Percentiles rank a stretch among this genome's conserved stretches.
Evolutionary conservation across 2,329 filamentous ascomycete species (phyloP).

Genomic region (Colletotrichum falcatum): DNA sequence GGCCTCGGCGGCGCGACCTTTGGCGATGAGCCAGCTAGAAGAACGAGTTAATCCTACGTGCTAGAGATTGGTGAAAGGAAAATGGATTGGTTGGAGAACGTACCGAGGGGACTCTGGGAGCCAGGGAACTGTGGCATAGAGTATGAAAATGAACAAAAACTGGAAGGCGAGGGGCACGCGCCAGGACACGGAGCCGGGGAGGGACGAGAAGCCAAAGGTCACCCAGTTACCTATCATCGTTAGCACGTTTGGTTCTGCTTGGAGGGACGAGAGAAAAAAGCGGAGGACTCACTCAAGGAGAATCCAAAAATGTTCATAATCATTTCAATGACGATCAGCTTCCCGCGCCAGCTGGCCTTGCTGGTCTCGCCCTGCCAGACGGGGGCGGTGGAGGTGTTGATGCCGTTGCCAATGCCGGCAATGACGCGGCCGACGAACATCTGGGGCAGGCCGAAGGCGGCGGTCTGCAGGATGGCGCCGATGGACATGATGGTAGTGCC

Average conservation of each 20-base stretch:
- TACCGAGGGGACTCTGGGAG: constrained; percentile 50
- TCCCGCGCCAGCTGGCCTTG: constrained; percentile 48
- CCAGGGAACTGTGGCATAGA: constrained; percentile 47
- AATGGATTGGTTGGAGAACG: neutral
- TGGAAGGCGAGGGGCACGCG: constrained; percentile 58
- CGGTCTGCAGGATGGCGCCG: constrained; percentile 51
- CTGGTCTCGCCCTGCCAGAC: constrained; percentile 54
- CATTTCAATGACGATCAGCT: constrained; percentile 50
- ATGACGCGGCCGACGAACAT: constrained; percentile 58
- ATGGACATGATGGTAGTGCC: constrained; percentile 51
- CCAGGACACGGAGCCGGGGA: constrained; percentile 51
- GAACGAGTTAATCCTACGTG: neutral
- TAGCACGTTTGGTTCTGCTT: neutral
- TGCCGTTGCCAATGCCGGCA: constrained; percentile 62
- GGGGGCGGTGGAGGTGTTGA: constrained; percentile 52
- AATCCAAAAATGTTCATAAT: constrained; percentile 50
- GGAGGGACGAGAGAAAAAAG: neutral
- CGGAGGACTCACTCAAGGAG: constrained; percentile 39
- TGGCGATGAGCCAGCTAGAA: constrained; percentile 46
- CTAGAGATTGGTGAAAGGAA: fast-evolving
- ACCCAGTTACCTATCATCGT: constrained; percentile 51
- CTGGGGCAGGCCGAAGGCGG: constrained; percentile 52
- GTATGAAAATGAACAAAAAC: constrained; percentile 53
- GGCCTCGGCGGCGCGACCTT: constrained; percentile 46
- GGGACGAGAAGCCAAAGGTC: constrained; percentile 52